These are phyloP conservation scores for Allomyces macrogynus DNA, from an alignment of 192 early-diverging fungal genomes.

Conservation along the genomic window DNA sequence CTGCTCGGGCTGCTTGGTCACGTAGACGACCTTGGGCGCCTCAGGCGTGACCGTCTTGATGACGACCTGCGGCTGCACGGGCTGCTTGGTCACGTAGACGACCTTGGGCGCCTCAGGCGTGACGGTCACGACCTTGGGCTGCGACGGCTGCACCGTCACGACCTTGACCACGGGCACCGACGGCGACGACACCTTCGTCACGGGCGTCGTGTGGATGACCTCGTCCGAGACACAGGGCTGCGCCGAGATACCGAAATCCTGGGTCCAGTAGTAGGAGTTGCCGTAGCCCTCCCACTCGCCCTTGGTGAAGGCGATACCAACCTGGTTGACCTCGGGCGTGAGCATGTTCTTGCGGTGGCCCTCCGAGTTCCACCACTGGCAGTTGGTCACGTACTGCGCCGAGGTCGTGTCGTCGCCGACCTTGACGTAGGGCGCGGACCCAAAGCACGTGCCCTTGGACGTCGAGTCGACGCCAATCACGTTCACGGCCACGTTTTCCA, in stretches of 20 bases:
- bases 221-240: neutral
- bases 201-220: neutral
- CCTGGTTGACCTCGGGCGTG: neutral
- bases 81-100: neutral
- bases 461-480: neutral
- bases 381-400: neutral
- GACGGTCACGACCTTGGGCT: neutral
- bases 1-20: neutral
- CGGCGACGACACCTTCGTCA: too few relatives aligned
- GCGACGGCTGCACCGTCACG: neutral
- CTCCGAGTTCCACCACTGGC: neutral
- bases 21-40: slow-evolving; percentile 1
- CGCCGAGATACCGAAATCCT: neutral
- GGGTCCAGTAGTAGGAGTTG: neutral
- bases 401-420: neutral
- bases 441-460: neutral
- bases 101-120: neutral
- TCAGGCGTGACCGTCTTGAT: neutral
- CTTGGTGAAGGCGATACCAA: neutral
- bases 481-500: neutral
- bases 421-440: neutral
- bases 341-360: neutral
- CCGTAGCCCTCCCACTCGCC: neutral
- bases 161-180: too few relatives aligned
- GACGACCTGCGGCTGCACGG: neutral